Base-by-base conservation (phyloP, 2,329 filamentous ascomycete genomes). In the Fusarium nygamai region DNA sequence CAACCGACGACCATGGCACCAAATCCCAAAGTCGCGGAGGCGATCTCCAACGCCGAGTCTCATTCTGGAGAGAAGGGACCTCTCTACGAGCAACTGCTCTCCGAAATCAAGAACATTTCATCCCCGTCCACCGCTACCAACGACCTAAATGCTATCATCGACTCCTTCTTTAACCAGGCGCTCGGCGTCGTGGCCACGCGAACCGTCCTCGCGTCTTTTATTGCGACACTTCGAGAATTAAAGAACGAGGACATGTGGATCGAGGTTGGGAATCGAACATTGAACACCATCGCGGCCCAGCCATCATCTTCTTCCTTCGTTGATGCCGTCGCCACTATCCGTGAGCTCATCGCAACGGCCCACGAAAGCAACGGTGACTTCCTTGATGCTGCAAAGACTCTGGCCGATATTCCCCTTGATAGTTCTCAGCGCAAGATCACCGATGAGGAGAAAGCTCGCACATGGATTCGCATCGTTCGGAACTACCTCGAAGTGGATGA, bases 401-500 rank as follows among this genome's bases (percentile, higher is more conserved):
- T 99, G 12, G 90, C 94, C 78, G 92, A 92, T 43, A 97, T 98
- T 77, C 93, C 95, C 39, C 91, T 98, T 53, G 96, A 99, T 81
- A 93, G 90, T 65, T 95, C 95, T 5, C 95, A 98, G 85, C 92
- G 96, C 56, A 91, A 93, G 64, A 91, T 98, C 41, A 91, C 92
- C 34, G 92, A 95, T 80, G 91, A 94, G 78, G 93, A 96, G 76
- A 95, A 95, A 83, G 94, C 94, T 14, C 88, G 88, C 62, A 90
- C 96, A 62, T 98, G 96, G 94, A 93, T 98, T 76, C 93, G 96
- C 69, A 98, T 99, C 80, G 95, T 97, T 80, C 91, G 96, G 71
- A 93, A 97, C 86, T 97, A 96, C 81, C 90, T 99, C 71, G 96
- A 99, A 85, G 94, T 95, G 54, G 96, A 98, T 81, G 95, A 98